A percentile compares a stretch with the other conserved stretches of the same genome.
Evolutionary conservation across 805 yeast genomes (phyloP).

Genomic region (Scheffersomyces lignosus): DNA sequence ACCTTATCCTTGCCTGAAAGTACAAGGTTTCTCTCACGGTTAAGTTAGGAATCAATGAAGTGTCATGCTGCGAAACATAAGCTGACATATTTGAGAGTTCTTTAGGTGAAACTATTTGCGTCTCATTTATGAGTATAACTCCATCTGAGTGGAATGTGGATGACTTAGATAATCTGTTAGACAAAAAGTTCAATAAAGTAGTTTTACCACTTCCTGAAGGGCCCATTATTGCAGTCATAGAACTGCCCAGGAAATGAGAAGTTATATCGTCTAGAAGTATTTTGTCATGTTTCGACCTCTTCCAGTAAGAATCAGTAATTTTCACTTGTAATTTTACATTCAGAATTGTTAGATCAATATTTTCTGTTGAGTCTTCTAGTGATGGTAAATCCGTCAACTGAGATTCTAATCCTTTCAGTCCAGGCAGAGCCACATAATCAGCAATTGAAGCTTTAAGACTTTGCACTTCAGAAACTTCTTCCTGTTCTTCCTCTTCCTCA

Average conservation of each 20-base stretch:
- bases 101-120: slow-evolving; percentile 13
- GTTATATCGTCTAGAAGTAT: slow-evolving; percentile 23
- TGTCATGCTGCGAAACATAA: slow-evolving; percentile 25
- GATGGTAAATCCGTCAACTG: background rate
- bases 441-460: background rate
- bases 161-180: slow-evolving; percentile 15
- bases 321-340: slow-evolving; percentile 7
- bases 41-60: slow-evolving; percentile 20
- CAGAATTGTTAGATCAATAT: slow-evolving; percentile 7
- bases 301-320: background rate
- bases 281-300: slow-evolving; percentile 7
- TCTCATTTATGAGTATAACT: slow-evolving; percentile 11
- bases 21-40: slow-evolving; percentile 27
- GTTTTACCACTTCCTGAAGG: slow-evolving; percentile 49
- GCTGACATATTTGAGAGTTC: slow-evolving; percentile 20
- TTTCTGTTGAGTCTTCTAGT: background rate
- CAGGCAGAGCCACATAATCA: background rate
- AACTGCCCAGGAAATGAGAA: slow-evolving; percentile 31
- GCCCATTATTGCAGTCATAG: slow-evolving; percentile 46
- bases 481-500: slow-evolving; percentile 11
- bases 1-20: slow-evolving; percentile 24
- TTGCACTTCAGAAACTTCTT: slow-evolving; percentile 8
- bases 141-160: slow-evolving; percentile 15
- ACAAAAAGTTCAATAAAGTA: slow-evolving; percentile 35
- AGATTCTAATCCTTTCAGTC: background rate